Evolutionary conservation across 2,329 filamentous ascomycete species (phyloP), one percentile per base, ranked within the genome.

Genomic region (Clonostachys sp.): DNA sequence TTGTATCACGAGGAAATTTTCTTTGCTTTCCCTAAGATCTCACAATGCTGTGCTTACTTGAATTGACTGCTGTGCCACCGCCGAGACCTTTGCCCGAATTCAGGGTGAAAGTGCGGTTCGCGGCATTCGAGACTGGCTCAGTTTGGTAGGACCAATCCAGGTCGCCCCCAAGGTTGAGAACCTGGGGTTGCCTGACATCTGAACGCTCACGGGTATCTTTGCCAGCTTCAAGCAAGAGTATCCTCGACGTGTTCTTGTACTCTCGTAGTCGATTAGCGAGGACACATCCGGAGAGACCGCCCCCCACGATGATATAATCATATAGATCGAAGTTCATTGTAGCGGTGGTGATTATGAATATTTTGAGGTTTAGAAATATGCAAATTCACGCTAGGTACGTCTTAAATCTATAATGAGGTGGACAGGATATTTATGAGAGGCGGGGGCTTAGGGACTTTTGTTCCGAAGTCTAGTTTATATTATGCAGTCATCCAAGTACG

Each of bases 51-150:
- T 30, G 24, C 24, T 14, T 52, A 51, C 64, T 62, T 16, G 60
- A 67, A 48, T 76, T 74, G 38, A 70, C 68, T 4, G 62, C 60
- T 2, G 64, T 62, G 5, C 67, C 62, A 0, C 72, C 72, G 1
- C 68, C 65, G 5, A 76, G 58, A 3, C 62, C 66, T 45, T 71
- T 74, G 4, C 64, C 67, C 7, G 62, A 53, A 33, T 60, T 58
- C 18, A 61, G 50, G 6, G 49, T 48, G 40, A 64, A 48, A 5
- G 46, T 41, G 7, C 63, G 61, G 24, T 55, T 51, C 14, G 53
- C 50, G 5, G 63, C 48, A 12, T 54, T 30, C 24, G 24, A 9
- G 24, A 64, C 60, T 3, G 66, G 62, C 42, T 60, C 59, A 2
- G 58, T 62, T n/a, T 55, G 42, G 42, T 68, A 70, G 14, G 53